These are phyloP conservation scores for Diaporthe ilicicola DNA, from an alignment of 2,329 filamentous ascomycete species.

Conservation along the genomic window DNA sequence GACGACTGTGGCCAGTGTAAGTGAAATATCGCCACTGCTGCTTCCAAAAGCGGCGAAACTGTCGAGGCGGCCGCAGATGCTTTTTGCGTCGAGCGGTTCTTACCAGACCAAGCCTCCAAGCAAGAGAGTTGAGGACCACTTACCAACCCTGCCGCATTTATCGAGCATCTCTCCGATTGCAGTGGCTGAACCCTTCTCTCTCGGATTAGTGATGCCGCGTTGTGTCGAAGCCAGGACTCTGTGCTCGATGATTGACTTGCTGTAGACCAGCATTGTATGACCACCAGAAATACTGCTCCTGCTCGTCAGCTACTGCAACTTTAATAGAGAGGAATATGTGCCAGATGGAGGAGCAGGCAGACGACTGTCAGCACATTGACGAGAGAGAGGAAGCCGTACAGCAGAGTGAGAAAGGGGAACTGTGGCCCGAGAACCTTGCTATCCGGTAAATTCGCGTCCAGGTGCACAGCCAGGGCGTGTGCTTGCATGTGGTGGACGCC, in stretches of 20 bases:
- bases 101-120: background rate
- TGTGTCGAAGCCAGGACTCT: conserved; percentile 74
- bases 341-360: background rate
- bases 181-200: conserved; percentile 49
- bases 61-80: background rate
- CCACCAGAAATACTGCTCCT: conserved; percentile 15
- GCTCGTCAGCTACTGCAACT: background rate
- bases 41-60: background rate
- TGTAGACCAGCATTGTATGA: conserved; percentile 79
- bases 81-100: background rate
- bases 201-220: conserved; percentile 53
- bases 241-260: conserved; percentile 73
- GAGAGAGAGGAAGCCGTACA: conserved; percentile 47
- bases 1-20: conserved; percentile 58
- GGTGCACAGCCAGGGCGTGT: conserved; percentile 86
- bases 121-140: background rate
- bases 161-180: conserved; percentile 92
- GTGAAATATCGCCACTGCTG: background rate
- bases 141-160: conserved; percentile 76
- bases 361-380: background rate
- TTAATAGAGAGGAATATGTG: no score
- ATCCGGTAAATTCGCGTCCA: conserved; percentile 68
- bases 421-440: conserved; percentile 30
- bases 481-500: conserved; percentile 98
- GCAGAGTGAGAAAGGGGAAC: conserved; percentile 88